Evolutionary conservation across 1,284 basidiomycete genomes (phyloP).

Genomic region (Leccinum pachyderme): DNA sequence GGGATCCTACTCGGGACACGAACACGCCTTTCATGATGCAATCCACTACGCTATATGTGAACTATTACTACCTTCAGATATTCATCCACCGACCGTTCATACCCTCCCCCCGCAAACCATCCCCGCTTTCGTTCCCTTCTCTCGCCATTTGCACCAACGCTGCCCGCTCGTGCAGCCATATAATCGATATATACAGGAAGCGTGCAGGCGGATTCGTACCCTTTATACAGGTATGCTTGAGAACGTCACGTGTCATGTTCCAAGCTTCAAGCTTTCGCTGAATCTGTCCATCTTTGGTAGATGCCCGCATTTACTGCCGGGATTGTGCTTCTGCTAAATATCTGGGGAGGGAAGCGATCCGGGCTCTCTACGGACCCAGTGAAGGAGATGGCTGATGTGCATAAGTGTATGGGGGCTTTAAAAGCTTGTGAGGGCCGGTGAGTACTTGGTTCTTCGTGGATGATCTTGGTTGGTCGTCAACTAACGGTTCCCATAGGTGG

Average conservation of each 20-base stretch:
- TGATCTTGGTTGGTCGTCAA: background rate
- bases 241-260: no score
- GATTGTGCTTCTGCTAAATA: constrained; percentile 51
- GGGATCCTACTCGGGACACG: constrained; percentile 69
- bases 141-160: constrained; percentile 85
- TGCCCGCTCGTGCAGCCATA: constrained; percentile 73
- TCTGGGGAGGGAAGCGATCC: constrained; percentile 53
- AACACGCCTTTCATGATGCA: constrained; percentile 60
- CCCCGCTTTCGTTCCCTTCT: constrained; percentile 63
- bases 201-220: constrained; percentile 34
- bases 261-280: constrained; percentile 11
- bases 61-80: constrained; percentile 76
- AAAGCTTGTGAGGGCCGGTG: constrained; percentile 35
- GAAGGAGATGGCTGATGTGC: constrained; percentile 59
- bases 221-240: constrained; percentile 40
- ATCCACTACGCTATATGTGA: constrained; percentile 62
- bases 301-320: constrained; percentile 45
- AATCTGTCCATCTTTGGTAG: constrained; percentile 10
- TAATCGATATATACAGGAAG: constrained; percentile 56
- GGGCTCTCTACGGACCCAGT: constrained; percentile 47
- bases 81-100: constrained; percentile 83
- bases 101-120: constrained; percentile 59
- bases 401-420: constrained; percentile 58
- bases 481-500: constrained; percentile 18
- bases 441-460: background rate